phyloP scores from a whole-genome alignment of 345 rosid species.

The Tarenaya hassleriana region DNA sequence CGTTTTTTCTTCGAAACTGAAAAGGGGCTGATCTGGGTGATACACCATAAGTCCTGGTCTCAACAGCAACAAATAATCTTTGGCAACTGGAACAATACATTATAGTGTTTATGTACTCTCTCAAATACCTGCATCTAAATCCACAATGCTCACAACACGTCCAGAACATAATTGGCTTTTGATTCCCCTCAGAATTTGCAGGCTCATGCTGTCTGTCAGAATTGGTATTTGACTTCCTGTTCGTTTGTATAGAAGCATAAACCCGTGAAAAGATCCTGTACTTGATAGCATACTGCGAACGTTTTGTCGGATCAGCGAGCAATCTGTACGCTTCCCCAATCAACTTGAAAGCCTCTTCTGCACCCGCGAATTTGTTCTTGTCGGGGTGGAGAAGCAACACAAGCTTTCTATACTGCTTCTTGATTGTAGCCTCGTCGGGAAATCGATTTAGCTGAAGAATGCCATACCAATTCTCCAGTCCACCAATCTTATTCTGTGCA shows the following conservation, averaged over 20 bases:
- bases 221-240: constrained; percentile 29
- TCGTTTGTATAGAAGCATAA: constrained; percentile 26
- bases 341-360: constrained; percentile 88
- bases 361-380: constrained; percentile 76
- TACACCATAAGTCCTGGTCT: constrained; percentile 32
- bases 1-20: constrained; percentile 24
- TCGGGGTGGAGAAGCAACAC: constrained; percentile 88
- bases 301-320: constrained; percentile 46
- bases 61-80: constrained; percentile 40
- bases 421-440: constrained; percentile 51
- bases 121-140: constrained; percentile 35
- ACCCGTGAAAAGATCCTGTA: constrained; percentile 27
- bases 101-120: constrained; percentile 27
- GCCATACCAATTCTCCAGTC: constrained; percentile 80
- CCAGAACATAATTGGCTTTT: constrained; percentile 39
- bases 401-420: constrained; percentile 79
- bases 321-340: constrained; percentile 69
- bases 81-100: constrained; percentile 53
- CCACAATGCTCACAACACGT: constrained; percentile 56
- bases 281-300: constrained; percentile 50
- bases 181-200: neutral
- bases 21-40: constrained; percentile 26
- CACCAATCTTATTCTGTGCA: constrained; percentile 44
- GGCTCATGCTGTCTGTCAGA: constrained; percentile 25
- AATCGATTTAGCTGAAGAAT: constrained; percentile 57